Evolutionary conservation across 768 basidiomycete genomes (phyloP), one percentile per base, ranked within the genome.

Genomic region (Collybiopsis confluens): DNA sequence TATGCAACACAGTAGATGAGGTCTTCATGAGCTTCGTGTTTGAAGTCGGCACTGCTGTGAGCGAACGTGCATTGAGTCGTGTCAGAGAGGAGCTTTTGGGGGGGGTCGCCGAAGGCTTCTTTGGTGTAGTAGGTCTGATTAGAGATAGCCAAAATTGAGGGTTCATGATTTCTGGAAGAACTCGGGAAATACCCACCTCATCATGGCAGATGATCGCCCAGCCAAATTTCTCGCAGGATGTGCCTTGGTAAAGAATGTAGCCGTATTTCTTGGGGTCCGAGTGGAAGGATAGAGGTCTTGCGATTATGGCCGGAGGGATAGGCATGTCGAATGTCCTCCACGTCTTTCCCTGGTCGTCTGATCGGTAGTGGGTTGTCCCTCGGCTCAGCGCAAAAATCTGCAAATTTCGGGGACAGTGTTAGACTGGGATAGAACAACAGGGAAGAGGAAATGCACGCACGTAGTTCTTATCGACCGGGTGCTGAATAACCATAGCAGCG

Each of bases 1-100:
- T 81, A 95, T 2, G 84, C 95, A 58, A 96, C 86, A 64, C 97
- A 98, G 72, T 88, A 95, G 63, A 98, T 80, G 20, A 93, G 78
- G 60, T 92, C 80, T 2, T 73, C 61, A 51, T 85, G 80, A 5
- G 90, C 89, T 10, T 84, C 79, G 58, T 88, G 85, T 64, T 86
- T 85, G 75, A 96, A 92, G 54, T 90, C 86, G 47, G 77, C 77
- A 64, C 85, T 87, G 61, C 90, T 87, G 64, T 96, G 90, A 0
- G 94, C 96, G 62, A 95, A 99, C 60, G 88, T 81, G 68, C 97
- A 99, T 4, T 81, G 74, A 0, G 85, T 74, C 0, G 88, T 90
- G 58, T 94, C 86, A 1, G 69, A 61, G 13, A 95, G 74, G 23
- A 99, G 79, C 2, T 75, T 64, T 50, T 79, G 64, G 0, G 86